phyloP scores from a whole-genome alignment of 495 filamentous ascomycete species.

The Penicillium waksmanii region DNA sequence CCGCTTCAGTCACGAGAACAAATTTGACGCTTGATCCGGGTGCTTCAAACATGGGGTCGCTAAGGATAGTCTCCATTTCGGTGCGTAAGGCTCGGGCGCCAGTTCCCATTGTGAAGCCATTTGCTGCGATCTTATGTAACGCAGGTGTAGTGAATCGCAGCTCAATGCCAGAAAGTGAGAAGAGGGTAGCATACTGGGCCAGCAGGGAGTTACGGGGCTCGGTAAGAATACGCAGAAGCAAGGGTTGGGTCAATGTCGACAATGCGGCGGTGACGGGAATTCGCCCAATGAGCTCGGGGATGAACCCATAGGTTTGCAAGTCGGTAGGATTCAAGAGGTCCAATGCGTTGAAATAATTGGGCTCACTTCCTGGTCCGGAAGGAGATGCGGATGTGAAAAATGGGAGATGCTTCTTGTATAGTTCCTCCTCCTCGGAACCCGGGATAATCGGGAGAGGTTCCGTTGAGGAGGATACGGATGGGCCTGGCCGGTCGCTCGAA shows the following conservation, averaged over 20 bases:
- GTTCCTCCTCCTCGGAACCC: constrained; percentile 58
- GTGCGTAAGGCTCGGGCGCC: constrained; percentile 87
- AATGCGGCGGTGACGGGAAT: constrained; percentile 87
- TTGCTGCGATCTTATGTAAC: constrained; percentile 75
- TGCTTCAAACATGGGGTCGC: constrained; percentile 89
- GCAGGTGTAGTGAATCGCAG: constrained; percentile 82
- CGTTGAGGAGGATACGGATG: constrained; percentile 33
- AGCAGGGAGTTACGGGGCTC: constrained; percentile 88
- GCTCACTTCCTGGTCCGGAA: constrained; percentile 36
- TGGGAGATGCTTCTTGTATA: constrained; percentile 71
- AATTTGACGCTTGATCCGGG: constrained; percentile 72
- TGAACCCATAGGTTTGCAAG: constrained; percentile 88
- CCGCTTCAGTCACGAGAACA: constrained; percentile 76
- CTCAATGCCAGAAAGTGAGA: constrained; percentile 80
- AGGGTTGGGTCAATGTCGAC: constrained; percentile 73
- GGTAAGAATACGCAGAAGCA: constrained; percentile 85
- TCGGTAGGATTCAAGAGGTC: constrained; percentile 82
- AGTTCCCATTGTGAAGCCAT: constrained; percentile 75
- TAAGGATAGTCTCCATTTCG: constrained; percentile 84
- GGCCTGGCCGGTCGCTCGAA: constrained; percentile 25
- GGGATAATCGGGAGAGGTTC: constrained; percentile 52
- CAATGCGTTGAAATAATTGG: constrained; percentile 71
- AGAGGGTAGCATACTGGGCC: constrained; percentile 82
- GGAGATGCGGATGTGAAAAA: constrained; percentile 58
- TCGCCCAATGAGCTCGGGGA: constrained; percentile 90